Conservation (phyloP, 2,329 filamentous ascomycete genomes). For the Fusarium sp. region DNA sequence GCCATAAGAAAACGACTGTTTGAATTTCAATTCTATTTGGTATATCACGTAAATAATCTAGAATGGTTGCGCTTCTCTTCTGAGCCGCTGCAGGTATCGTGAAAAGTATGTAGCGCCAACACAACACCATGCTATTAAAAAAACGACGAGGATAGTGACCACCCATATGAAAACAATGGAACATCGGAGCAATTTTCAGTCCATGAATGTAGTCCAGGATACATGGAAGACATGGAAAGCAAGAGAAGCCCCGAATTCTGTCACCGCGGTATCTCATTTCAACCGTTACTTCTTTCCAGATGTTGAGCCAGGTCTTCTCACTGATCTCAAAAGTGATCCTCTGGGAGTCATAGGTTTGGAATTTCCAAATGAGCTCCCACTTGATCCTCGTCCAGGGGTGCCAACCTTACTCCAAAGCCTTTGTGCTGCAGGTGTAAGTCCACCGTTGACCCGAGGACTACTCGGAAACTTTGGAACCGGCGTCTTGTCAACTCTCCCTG, state of each 20-base stretch:
- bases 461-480: constrained; percentile 78
- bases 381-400: constrained; percentile 52
- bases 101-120: neutral
- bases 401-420: constrained; percentile 72
- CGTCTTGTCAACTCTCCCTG: constrained; percentile 66
- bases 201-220: neutral
- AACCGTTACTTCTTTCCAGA: constrained; percentile 17
- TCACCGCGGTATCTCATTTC: neutral
- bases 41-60: neutral
- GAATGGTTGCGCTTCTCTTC: neutral
- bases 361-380: constrained; percentile 49
- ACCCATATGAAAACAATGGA: neutral
- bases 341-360: constrained; percentile 52
- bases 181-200: neutral
- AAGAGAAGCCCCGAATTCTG: neutral
- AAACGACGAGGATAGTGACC: neutral
- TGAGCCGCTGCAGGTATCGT: neutral
- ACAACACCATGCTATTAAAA: constrained; percentile 1
- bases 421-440: constrained; percentile 79
- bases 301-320: constrained; percentile 42
- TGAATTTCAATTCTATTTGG: neutral
- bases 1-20: neutral
- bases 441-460: constrained; percentile 66
- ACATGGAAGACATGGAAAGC: neutral
- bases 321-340: constrained; percentile 53